Evolutionary conservation across 441 rosid genomes (phyloP).

Genomic region (Omphalea diandra): DNA sequence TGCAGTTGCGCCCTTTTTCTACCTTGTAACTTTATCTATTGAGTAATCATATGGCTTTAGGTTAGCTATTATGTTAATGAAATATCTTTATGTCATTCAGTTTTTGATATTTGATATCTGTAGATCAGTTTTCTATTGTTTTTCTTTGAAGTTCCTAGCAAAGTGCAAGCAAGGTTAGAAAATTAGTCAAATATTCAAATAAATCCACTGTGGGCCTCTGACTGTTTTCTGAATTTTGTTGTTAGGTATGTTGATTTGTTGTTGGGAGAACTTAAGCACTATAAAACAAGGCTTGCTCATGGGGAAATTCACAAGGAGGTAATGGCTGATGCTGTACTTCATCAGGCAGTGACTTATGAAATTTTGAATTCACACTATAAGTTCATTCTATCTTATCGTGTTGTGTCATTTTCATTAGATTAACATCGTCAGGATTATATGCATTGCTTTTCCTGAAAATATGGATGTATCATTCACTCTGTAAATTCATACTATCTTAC

Average conservation of each 20-base stretch:
- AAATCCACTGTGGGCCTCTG: neutral
- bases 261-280: conserved; percentile 94
- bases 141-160: neutral
- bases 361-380: conserved; percentile 6
- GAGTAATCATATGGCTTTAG: neutral
- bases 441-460: neutral
- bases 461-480: too few species aligned
- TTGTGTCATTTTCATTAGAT: neutral
- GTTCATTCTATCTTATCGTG: neutral
- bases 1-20: neutral
- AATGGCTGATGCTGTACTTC: conserved; percentile 30
- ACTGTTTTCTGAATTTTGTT: conserved; percentile 13
- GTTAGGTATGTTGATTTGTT: conserved; percentile 91
- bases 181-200: neutral
- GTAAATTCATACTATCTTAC: too few species aligned
- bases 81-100: neutral
- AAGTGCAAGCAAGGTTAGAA: conserved; percentile 7
- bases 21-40: neutral
- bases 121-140: neutral
- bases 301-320: conserved; percentile 93
- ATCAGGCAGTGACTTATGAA: neutral
- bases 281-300: conserved; percentile 89
- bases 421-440: neutral
- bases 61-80: neutral
- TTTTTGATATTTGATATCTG: conserved; percentile 1